Evolutionary conservation across 176 grass and related monocot genomes (phyloP).

Genomic region (Oryza officinalis): DNA sequence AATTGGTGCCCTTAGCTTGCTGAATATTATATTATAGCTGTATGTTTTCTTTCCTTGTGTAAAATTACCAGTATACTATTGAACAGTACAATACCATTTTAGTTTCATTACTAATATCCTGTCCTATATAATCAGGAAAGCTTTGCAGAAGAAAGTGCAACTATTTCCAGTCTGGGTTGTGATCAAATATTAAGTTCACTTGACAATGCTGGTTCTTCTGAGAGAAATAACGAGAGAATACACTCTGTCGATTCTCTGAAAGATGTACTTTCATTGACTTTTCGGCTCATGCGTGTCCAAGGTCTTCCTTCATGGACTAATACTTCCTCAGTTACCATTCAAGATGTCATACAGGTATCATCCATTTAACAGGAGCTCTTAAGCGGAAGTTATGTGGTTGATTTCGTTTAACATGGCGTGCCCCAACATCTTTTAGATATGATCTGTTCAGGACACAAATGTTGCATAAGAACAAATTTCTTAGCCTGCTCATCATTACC

Average conservation of each 20-base stretch:
- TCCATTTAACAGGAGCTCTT: neutral
- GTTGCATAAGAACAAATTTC: neutral
- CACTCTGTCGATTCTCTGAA: conserved; percentile 42
- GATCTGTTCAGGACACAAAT: neutral
- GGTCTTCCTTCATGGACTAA: conserved; percentile 84
- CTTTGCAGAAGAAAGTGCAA: conserved; percentile 33
- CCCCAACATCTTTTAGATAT: neutral
- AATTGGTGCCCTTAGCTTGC: neutral
- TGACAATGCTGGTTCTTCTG: conserved; percentile 37
- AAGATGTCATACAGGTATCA: conserved; percentile 83
- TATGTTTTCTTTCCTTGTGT: conserved; percentile 4
- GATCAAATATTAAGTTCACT: conserved; percentile 24
- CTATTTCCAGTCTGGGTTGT: conserved; percentile 18
- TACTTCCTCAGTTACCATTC: conserved; percentile 66
- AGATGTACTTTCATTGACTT: conserved; percentile 50
- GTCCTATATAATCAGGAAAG: conserved; percentile 35
- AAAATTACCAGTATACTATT: neutral
- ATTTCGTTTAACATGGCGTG: neutral
- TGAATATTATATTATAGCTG: neutral
- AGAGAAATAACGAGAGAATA: conserved; percentile 37
- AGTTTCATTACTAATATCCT: neutral
- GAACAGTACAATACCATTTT: neutral
- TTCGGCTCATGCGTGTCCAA: conserved; percentile 81
- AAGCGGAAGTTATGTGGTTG: neutral
- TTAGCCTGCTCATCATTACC: neutral